Conservation (phyloP, 129 eudicot species). For the Glebionis coronaria region DNA sequence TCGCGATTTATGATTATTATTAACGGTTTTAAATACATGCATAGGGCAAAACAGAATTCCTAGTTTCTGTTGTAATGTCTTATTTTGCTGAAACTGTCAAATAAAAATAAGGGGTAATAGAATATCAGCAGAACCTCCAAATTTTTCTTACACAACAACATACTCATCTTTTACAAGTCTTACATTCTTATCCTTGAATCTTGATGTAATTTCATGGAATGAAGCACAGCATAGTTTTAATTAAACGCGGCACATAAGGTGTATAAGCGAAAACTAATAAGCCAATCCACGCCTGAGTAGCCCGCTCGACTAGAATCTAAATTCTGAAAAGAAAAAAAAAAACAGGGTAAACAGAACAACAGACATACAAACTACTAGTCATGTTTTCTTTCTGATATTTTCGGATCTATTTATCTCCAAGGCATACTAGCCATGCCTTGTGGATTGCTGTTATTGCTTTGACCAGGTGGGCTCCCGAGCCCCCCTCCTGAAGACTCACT, state of each 20-base stretch:
- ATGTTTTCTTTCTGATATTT: too few species aligned
- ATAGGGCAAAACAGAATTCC: not conserved
- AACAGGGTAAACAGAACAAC: too few species aligned
- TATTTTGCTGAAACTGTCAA: not conserved
- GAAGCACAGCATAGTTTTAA: not conserved
- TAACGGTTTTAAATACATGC: not conserved
- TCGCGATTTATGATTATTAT: not conserved
- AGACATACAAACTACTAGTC: too few species aligned
- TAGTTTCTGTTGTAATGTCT: not conserved
- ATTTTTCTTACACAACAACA: not conserved
- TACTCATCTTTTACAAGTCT: not conserved
- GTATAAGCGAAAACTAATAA: not conserved
- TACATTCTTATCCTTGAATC: slow-evolving; percentile 10
- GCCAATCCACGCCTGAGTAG: too few species aligned
- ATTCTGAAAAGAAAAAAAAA: too few species aligned
- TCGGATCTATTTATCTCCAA: slow-evolving; percentile 34
- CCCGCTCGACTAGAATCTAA: too few species aligned
- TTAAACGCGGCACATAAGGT: not conserved
- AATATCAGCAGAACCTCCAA: not conserved
- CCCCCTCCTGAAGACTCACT: slow-evolving; percentile 49
- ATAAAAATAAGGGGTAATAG: not conserved
- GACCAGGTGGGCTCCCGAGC: slow-evolving; percentile 40
- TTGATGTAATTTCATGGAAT: not conserved
- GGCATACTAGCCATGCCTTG: slow-evolving; percentile 31
- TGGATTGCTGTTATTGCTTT: slow-evolving; percentile 32